Conservation (phyloP, 2,329 filamentous ascomycete genomes). For the Aspergillus persii region DNA sequence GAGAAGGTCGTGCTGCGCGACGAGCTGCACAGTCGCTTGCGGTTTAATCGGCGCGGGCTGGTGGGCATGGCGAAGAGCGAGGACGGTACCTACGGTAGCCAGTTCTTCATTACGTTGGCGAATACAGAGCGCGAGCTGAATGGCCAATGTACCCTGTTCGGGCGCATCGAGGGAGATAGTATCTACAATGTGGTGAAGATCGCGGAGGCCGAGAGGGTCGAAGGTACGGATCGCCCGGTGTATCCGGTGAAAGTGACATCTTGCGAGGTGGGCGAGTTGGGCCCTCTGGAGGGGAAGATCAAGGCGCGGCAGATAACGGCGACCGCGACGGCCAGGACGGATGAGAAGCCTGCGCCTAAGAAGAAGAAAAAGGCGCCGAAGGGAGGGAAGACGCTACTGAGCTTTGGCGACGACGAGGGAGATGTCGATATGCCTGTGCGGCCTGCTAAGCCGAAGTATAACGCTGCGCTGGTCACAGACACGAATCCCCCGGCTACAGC, state of each 20-base stretch:
- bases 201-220: constrained; percentile 78
- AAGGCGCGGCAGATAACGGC: constrained; percentile 41
- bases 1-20: constrained; percentile 70
- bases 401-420: constrained; percentile 47
- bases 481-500: constrained; percentile 16
- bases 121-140: constrained; percentile 77
- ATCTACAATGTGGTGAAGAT: constrained; percentile 96
- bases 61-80: constrained; percentile 87
- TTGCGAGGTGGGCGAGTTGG: constrained; percentile 46
- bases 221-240: constrained; percentile 75
- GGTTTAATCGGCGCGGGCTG: constrained; percentile 86
- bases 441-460: constrained; percentile 49
- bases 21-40: constrained; percentile 87
- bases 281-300: constrained; percentile 45
- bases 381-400: constrained; percentile 44
- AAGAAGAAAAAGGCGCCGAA: constrained; percentile 44
- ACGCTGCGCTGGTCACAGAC: constrained; percentile 44
- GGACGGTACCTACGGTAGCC: constrained; percentile 80
- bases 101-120: constrained; percentile 94
- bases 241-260: constrained; percentile 74
- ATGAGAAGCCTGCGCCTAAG: constrained; percentile 32
- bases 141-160: constrained; percentile 90
- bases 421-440: constrained; percentile 37
- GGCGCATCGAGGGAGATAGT: constrained; percentile 85
- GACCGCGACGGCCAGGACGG: constrained; percentile 22